phyloP scores from a whole-genome alignment of 495 filamentous ascomycete genomes.

The Hypoxylon crocopeplum region DNA sequence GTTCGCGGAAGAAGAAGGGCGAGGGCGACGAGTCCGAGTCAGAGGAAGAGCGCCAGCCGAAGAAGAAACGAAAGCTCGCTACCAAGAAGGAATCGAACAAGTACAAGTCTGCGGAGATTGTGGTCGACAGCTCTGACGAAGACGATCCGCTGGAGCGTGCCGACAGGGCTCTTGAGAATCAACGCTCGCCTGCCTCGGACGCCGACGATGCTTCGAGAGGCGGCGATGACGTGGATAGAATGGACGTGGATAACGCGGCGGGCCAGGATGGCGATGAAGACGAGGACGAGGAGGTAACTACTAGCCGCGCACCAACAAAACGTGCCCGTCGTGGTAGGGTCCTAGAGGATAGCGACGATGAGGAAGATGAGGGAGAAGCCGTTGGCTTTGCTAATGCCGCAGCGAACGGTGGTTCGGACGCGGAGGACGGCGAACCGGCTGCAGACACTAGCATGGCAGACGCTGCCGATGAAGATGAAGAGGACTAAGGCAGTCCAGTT shows the following conservation, averaged over 20 bases:
- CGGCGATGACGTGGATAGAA: constrained; percentile 37
- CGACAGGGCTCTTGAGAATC: constrained; percentile 46
- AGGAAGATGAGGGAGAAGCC: no score
- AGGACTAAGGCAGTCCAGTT: constrained; percentile 35
- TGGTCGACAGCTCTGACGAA: constrained; percentile 70
- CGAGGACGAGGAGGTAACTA: constrained; percentile 49
- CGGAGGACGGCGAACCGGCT: constrained; percentile 39
- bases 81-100: constrained; percentile 64
- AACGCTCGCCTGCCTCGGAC: constrained; percentile 34
- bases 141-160: constrained; percentile 53
- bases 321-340: constrained; percentile 47
- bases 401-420: constrained; percentile 32
- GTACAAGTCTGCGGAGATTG: constrained; percentile 81
- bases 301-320: constrained; percentile 39
- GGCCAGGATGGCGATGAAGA: constrained; percentile 49
- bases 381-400: constrained; percentile 32
- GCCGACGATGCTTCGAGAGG: constrained; percentile 35
- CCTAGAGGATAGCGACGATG: constrained; percentile 57
- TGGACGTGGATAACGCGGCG: constrained; percentile 47
- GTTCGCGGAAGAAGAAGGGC: constrained; percentile 70
- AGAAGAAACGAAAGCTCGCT: constrained; percentile 68
- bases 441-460: constrained; percentile 49
- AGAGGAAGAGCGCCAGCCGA: constrained; percentile 54
- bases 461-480: constrained; percentile 44
- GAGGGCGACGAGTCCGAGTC: constrained; percentile 61